These are phyloP conservation scores for Waitea zeae DNA, from an alignment of 1,284 basidiomycete species.

Conservation along the genomic window DNA sequence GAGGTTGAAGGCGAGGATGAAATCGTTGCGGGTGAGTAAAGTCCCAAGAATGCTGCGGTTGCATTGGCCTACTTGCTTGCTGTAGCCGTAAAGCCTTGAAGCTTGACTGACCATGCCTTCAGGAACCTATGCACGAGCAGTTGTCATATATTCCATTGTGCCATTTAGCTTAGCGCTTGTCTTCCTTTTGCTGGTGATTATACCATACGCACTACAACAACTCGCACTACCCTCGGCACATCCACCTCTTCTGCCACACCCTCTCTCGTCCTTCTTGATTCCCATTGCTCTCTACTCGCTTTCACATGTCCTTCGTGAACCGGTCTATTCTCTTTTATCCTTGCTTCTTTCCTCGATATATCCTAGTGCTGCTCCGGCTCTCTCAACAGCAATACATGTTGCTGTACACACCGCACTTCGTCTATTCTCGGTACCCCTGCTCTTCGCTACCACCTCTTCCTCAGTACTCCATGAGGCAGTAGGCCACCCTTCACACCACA, in stretches of 20 bases:
- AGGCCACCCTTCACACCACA: too few relatives aligned
- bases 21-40: too few relatives aligned
- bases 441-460: constrained; percentile 32
- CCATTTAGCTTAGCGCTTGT: constrained; percentile 30
- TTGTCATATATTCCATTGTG: constrained; percentile 36
- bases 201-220: too few relatives aligned
- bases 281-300: constrained; percentile 44
- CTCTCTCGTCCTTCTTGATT: constrained; percentile 34
- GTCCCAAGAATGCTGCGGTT: too few relatives aligned
- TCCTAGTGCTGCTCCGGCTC: constrained; percentile 19
- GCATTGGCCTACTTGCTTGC: too few relatives aligned
- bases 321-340: constrained; percentile 21
- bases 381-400: constrained; percentile 28
- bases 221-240: too few relatives aligned
- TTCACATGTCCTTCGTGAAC: constrained; percentile 34
- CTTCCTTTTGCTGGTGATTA: constrained; percentile 27
- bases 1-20: too few relatives aligned
- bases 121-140: constrained; percentile 35
- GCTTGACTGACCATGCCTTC: too few relatives aligned
- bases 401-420: constrained; percentile 33
- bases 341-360: constrained; percentile 9
- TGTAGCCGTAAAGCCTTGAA: too few relatives aligned
- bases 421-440: constrained; percentile 31
- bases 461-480: too few relatives aligned
- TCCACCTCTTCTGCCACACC: constrained; percentile 24